Conservation (phyloP, 192 early-diverging fungal species). For the Rhizophlyctis rosea region DNA sequence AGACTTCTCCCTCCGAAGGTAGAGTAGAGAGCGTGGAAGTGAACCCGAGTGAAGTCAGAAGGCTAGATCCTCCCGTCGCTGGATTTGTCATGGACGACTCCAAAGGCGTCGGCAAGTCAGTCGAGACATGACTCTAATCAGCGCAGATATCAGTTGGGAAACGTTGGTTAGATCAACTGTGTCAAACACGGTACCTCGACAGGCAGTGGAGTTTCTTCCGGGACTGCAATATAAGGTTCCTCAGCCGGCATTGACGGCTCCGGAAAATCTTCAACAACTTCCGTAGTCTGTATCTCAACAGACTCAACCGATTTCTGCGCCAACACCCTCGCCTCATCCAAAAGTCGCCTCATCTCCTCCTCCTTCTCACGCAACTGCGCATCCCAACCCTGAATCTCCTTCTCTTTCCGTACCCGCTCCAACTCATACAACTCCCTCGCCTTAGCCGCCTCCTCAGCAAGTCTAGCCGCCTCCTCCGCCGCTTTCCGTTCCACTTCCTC, state of each 20-base stretch:
- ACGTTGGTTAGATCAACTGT: too few relatives aligned
- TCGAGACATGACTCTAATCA: too few relatives aligned
- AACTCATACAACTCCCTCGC: not conserved
- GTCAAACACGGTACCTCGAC: too few relatives aligned
- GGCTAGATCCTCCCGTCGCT: conserved; percentile 11
- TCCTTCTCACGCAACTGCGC: not conserved
- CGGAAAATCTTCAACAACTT: not conserved
- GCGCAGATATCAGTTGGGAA: not conserved
- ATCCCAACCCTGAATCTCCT: not conserved
- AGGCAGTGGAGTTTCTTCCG: too few relatives aligned
- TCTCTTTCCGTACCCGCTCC: conserved; percentile 3
- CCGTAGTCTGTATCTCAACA: not conserved
- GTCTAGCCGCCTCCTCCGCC: not conserved
- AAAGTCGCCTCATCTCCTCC: not conserved
- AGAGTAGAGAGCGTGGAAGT: conserved; percentile 24
- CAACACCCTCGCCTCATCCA: not conserved
- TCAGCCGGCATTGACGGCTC: not conserved
- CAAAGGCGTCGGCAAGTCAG: not conserved
- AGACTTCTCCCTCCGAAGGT: conserved; percentile 29
- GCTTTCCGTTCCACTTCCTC: conserved; percentile 15
- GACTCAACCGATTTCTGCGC: not conserved
- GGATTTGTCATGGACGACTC: conserved; percentile 3
- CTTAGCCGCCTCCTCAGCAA: not conserved
- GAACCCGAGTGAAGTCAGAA: conserved; percentile 11
- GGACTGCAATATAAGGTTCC: too few relatives aligned